Conservation (phyloP, 2,329 filamentous ascomycete genomes). For the Arthrobotrys musiformis region DNA sequence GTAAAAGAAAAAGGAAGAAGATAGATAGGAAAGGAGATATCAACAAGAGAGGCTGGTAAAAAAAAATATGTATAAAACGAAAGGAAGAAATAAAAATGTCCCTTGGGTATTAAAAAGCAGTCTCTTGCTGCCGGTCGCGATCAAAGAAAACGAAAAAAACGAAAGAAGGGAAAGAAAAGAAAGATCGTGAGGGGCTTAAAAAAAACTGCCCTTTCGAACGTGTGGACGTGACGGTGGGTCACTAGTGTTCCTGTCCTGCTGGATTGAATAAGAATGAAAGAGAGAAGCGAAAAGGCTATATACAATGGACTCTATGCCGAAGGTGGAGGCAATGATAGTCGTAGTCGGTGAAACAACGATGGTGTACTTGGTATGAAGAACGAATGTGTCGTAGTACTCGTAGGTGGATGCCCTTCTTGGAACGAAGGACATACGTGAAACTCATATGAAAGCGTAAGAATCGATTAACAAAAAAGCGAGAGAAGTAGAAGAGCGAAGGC, state of each 20-base stretch:
- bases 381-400: constrained; percentile 4
- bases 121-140: not conserved
- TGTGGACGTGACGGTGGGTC: not conserved
- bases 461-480: not conserved
- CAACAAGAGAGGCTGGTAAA: constrained; percentile 14
- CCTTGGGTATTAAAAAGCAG: constrained; percentile 31
- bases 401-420: not conserved
- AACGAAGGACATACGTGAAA: not conserved
- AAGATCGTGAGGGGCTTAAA: constrained; percentile 23
- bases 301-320: constrained; percentile 32
- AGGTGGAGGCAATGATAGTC: not conserved
- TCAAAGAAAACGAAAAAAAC: constrained; percentile 15
- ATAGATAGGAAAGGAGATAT: not conserved
- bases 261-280: constrained; percentile 35
- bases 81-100: constrained; percentile 9
- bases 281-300: constrained; percentile 27
- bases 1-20: constrained; percentile 12
- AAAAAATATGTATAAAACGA: constrained; percentile 31
- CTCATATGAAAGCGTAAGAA: constrained; percentile 7
- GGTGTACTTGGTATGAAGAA: not conserved
- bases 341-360: not conserved
- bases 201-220: constrained; percentile 29
- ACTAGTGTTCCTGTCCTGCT: constrained; percentile 34
- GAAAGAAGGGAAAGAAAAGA: constrained; percentile 41
- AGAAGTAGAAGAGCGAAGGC: not conserved